phyloP scores from a whole-genome alignment of 768 basidiomycete species.

The Asterophora lycoperdoides region DNA sequence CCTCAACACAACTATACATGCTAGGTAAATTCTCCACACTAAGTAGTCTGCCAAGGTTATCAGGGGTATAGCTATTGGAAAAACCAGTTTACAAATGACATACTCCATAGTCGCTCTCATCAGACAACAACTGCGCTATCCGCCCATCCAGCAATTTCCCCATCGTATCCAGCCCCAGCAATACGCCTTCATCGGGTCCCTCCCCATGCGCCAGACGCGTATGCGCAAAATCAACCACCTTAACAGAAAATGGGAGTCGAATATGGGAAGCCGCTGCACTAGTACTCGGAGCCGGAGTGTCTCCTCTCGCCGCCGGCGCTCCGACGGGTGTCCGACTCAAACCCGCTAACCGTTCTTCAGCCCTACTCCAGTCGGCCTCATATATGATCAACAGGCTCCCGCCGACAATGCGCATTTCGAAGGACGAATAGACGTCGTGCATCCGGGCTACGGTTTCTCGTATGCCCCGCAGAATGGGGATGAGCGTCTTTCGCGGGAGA shows the following conservation, averaged over 20 bases:
- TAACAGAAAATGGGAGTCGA: slow-evolving; percentile 54
- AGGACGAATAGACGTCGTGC: slow-evolving; percentile 37
- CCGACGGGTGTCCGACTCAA: too few species aligned
- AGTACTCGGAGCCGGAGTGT: too few species aligned
- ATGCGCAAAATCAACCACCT: slow-evolving; percentile 94
- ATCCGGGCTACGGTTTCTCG: slow-evolving; percentile 49
- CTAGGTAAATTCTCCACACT: too few species aligned
- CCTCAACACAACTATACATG: too few species aligned
- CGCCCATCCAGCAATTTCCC: slow-evolving; percentile 48
- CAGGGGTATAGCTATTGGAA: too few species aligned
- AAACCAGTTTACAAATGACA: too few species aligned
- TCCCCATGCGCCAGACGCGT: slow-evolving; percentile 61
- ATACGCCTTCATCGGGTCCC: slow-evolving; percentile 76
- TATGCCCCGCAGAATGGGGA: slow-evolving; percentile 56
- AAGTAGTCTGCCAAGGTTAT: too few species aligned
- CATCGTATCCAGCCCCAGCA: slow-evolving; percentile 67
- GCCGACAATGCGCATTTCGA: slow-evolving; percentile 79
- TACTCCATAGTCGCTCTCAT: too few species aligned
- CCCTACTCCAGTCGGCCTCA: slow-evolving; percentile 42
- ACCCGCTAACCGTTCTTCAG: slow-evolving; percentile 42
- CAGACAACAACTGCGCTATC: slow-evolving; percentile 18
- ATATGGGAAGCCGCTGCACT: slow-evolving; percentile 33
- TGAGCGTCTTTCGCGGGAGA: slow-evolving; percentile 50
- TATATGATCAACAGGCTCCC: slow-evolving; percentile 80
- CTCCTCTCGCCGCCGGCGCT: too few species aligned